A percentile compares a stretch with the other conserved stretches of the same genome.
These are phyloP conservation scores for Dryas alaskensis DNA, from an alignment of 306 rosid genomes.

Conservation along the genomic window DNA sequence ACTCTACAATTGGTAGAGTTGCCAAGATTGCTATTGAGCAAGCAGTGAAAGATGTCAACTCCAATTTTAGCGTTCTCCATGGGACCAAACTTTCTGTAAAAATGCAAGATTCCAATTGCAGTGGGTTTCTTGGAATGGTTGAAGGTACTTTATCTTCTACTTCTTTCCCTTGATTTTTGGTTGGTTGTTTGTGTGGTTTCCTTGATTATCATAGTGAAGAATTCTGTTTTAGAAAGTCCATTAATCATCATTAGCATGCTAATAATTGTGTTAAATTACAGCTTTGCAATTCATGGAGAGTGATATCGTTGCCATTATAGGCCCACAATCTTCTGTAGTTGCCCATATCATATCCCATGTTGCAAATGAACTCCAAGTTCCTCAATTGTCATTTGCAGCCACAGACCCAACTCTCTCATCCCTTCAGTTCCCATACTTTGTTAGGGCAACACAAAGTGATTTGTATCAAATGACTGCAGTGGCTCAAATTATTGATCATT, in stretches of 20 bases:
- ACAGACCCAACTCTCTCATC: constrained; percentile 91
- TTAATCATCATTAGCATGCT: neutral
- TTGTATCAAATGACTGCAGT: constrained; percentile 81
- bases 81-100: constrained; percentile 49
- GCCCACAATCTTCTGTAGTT: constrained; percentile 94
- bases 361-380: constrained; percentile 85
- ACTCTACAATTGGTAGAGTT: constrained; percentile 73
- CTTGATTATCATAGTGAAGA: constrained; percentile 8
- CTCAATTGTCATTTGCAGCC: constrained; percentile 79
- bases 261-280: constrained; percentile 34
- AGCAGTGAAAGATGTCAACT: constrained; percentile 83
- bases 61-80: constrained; percentile 54
- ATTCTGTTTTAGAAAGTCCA: neutral
- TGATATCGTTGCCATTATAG: constrained; percentile 66
- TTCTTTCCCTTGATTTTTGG: neutral
- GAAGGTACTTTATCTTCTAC: constrained; percentile 50
- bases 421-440: constrained; percentile 78
- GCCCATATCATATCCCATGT: constrained; percentile 83
- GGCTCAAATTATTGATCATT: constrained; percentile 63
- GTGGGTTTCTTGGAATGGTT: constrained; percentile 79
- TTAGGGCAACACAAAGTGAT: constrained; percentile 80
- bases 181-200: neutral
- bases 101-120: constrained; percentile 63
- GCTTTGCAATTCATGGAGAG: constrained; percentile 91
- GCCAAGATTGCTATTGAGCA: constrained; percentile 76